Evolutionary conservation across 2,329 filamentous ascomycete genomes (phyloP), one percentile per base, ranked within the genome.

Genomic region (Cryphonectria japonica): DNA sequence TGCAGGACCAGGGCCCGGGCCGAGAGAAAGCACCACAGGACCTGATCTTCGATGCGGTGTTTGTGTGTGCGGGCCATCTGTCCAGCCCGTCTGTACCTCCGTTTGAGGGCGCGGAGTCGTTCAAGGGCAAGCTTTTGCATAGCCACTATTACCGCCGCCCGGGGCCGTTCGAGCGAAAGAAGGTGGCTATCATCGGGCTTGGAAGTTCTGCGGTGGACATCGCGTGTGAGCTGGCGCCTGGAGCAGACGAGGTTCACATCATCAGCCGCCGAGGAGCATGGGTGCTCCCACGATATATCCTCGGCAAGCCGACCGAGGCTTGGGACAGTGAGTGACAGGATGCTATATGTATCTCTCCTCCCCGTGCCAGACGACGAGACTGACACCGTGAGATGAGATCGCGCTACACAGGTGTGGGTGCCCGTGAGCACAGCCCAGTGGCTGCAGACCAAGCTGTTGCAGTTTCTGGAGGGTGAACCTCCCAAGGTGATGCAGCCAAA

Each of bases 161-260:
- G 0, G 76, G 73, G 7, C 75, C 72, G 0, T 81, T 80, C 69
- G 78, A 78, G 61, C 79, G 80, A 32, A 81, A 82, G 73, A 78
- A 75, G 59, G 78, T 82, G 6, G 80, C 78, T 9, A 73, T 82
- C 39, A 76, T 83, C 59, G 80, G 80, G 0, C 72, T 82, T 57
- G 81, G 81, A 8, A 79, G 78, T 43, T 80, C 78, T 6, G 81
- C 81, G 4, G 77, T 80, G n/a, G 82, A 83, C 75, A 75, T 83
- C 41, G 78, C 78, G 37, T 80, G 77, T 65, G 82, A 83, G 67
- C 74, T 82, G 66, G 79, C 77, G 1, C 74, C 77, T 1, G 75
- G 76, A 1, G 79, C 79, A 22, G 75, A 73, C n/a, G 76, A 80
- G 68, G 76, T 81, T 50, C 80, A 82, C 69, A 67, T 83, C 52